Percentiles rank a stretch among this genome's conserved stretches.
phyloP scores from a whole-genome alignment of 1,284 basidiomycete species.

The Omphalotus olearius region DNA sequence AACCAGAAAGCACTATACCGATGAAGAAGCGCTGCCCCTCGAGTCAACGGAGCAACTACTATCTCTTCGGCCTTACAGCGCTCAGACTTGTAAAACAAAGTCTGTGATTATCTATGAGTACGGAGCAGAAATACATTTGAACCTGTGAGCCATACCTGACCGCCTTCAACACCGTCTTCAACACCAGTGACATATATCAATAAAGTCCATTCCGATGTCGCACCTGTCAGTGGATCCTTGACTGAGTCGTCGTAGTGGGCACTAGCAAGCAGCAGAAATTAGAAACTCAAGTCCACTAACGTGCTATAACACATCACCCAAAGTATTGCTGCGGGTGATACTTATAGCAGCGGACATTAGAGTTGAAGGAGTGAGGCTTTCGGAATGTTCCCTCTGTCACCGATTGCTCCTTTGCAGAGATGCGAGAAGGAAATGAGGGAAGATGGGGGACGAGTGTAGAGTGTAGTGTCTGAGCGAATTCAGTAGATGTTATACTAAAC shows the following conservation, averaged over 20 bases:
- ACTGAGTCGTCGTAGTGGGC: slow-evolving; percentile 76
- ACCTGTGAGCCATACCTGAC: slow-evolving; percentile 44
- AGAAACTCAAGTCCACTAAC: not conserved
- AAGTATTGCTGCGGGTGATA: slow-evolving; percentile 65
- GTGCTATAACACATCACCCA: slow-evolving; percentile 32
- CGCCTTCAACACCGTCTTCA: slow-evolving; percentile 72
- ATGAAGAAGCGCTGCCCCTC: slow-evolving; percentile 72
- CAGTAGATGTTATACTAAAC: slow-evolving; percentile 53
- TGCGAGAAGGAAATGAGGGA: slow-evolving; percentile 54
- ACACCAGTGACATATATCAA: slow-evolving; percentile 71
- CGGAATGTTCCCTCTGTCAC: slow-evolving; percentile 25
- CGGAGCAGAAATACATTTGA: not conserved
- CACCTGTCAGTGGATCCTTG: slow-evolving; percentile 48
- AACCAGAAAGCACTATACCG: slow-evolving; percentile 37
- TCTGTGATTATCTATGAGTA: slow-evolving; percentile 33
- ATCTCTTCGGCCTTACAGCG: slow-evolving; percentile 46
- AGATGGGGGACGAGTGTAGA: slow-evolving; percentile 54
- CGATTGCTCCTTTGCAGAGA: too few species aligned
- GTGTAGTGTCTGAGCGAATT: slow-evolving; percentile 59
- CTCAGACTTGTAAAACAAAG: slow-evolving; percentile 65
- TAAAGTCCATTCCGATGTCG: slow-evolving; percentile 76
- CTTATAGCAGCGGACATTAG: slow-evolving; percentile 70
- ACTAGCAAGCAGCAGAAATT: slow-evolving; percentile 20
- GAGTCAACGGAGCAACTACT: slow-evolving; percentile 55
- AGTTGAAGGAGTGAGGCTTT: slow-evolving; percentile 54